These are phyloP conservation scores for Sisymbrium irio DNA, from an alignment of 345 rosid genomes.

Conservation along the genomic window DNA sequence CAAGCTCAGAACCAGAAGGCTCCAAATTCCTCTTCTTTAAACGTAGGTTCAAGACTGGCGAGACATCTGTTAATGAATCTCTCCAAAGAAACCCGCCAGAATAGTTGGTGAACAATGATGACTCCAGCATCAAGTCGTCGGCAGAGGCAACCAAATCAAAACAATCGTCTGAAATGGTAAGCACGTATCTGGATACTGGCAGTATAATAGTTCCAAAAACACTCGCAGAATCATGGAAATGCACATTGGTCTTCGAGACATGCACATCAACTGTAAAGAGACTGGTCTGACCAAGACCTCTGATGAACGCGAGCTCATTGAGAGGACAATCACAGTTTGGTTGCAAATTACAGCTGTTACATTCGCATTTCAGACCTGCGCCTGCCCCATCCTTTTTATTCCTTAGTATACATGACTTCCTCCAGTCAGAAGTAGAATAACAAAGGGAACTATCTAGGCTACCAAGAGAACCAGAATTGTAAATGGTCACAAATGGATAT, in stretches of 20 bases:
- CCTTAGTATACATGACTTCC: constrained; percentile 43
- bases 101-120: constrained; percentile 60
- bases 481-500: constrained; percentile 65
- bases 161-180: constrained; percentile 43
- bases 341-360: constrained; percentile 23
- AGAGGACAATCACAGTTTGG: constrained; percentile 20
- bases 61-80: constrained; percentile 44
- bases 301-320: constrained; percentile 31
- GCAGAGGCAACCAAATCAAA: constrained; percentile 67
- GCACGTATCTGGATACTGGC: constrained; percentile 47
- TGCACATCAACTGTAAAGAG: constrained; percentile 44
- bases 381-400: constrained; percentile 39
- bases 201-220: constrained; percentile 61
- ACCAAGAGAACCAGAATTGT: constrained; percentile 49
- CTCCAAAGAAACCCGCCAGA: constrained; percentile 68
- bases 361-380: constrained; percentile 36
- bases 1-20: constrained; percentile 52
- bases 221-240: constrained; percentile 83
- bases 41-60: constrained; percentile 68
- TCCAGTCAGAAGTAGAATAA: constrained; percentile 54
- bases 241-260: constrained; percentile 51
- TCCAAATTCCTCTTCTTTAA: constrained; percentile 50
- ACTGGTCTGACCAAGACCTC: constrained; percentile 33
- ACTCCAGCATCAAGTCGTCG: constrained; percentile 62
- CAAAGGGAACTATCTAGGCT: constrained; percentile 54